Evolutionary conservation across 805 yeast species (phyloP), one percentile per base, ranked within the genome.

Genomic region (Candida peoriensis): DNA sequence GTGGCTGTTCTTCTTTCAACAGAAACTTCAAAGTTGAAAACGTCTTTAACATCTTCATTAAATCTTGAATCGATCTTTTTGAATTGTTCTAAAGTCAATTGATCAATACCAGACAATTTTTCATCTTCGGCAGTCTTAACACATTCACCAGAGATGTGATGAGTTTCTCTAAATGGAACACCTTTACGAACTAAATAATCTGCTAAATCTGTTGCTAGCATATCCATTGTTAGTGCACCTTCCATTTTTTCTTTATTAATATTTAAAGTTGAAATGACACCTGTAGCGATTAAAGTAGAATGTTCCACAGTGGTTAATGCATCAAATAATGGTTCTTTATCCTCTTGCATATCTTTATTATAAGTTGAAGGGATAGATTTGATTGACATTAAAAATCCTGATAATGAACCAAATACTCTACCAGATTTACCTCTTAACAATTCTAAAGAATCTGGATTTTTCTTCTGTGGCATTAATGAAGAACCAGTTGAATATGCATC

Each of bases 401-500:
- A 78, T 41, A 93, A 68, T 19, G 89, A 80, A 58, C 99, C 99
- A 54, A 93, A 89, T 6, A 87, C 96, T 61, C 99, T 81, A 36
- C 99, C 99, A 9, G 94, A 80, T 65, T 93, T 93, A 40, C 99
- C 99, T 63, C 99, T 77, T 55, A 94, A 72, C 43, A 93, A 72
- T 66, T 93, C 99, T 48, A 93, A 70, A 20, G 96, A 85, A 61
- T 93, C 99, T 4, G 98, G 96, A 66, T 93, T 93, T 64, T 93
- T 93, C 78, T 93, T 93, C 64, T 93, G 98, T 17, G 99, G 99
- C 99, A 93, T 93, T 57, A 93, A 72, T 19, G 96, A 87, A 6
- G 97, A 87, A 11, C 99, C 99, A 8, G 99, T 93, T 1, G 98
- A 93, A 64, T 93, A 93, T 18, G 98, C 97, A 58, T 93, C 99